These are phyloP conservation scores for Plasmopara viticola DNA, from an alignment of 352 stramenopile species.

Conservation along the genomic window DNA sequence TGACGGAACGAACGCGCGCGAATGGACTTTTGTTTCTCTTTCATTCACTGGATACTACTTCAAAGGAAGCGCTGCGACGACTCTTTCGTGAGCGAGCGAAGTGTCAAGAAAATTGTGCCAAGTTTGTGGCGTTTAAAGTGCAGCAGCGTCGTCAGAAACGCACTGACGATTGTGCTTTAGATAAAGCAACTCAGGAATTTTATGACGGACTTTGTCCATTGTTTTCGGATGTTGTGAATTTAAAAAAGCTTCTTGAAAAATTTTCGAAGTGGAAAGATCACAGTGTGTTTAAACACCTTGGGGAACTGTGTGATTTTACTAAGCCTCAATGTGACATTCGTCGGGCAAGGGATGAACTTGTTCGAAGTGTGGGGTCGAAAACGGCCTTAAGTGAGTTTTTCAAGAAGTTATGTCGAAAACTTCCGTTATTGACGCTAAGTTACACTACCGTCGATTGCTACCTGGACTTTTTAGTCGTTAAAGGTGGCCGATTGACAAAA, in stretches of 20 bases:
- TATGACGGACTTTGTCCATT: conserved; percentile 35
- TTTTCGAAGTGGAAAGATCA: conserved; percentile 73
- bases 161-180: conserved; percentile 9
- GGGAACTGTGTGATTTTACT: conserved; percentile 46
- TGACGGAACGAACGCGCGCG: conserved; percentile 41
- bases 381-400: conserved; percentile 65
- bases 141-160: conserved; percentile 27
- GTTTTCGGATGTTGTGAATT: conserved; percentile 50
- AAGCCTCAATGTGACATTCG: conserved; percentile 45
- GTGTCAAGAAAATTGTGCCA: conserved; percentile 26
- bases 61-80: conserved; percentile 66
- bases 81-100: conserved; percentile 58
- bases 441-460: conserved; percentile 29
- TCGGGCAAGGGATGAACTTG: conserved; percentile 50
- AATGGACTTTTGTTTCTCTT: conserved; percentile 73
- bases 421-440: conserved; percentile 66
- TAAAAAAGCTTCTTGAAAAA: conserved; percentile 57
- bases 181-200: conserved; percentile 31
- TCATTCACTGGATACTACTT: conserved; percentile 48
- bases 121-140: conserved; percentile 49
- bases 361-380: conserved; percentile 78
- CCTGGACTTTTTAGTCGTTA: conserved; percentile 37
- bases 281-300: conserved; percentile 69
- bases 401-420: conserved; percentile 78
- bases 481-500: conserved; percentile 18